Evolutionary conservation across 257 asterid species (phyloP), one percentile per base, ranked within the genome.

Genomic region (Handroanthus guayacan): DNA sequence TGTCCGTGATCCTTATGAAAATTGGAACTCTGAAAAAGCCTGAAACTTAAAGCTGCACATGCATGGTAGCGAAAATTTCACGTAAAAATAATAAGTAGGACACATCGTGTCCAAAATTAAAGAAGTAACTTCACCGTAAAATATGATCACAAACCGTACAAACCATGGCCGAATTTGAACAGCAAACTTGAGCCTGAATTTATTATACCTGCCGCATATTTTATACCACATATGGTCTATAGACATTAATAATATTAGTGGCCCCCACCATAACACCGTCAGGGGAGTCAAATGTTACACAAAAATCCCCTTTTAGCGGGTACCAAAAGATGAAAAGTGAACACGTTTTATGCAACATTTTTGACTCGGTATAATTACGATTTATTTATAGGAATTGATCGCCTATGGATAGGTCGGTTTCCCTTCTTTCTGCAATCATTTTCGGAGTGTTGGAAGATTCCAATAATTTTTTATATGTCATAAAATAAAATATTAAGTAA

Each of bases 361-460:
- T 73, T 43, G 77, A 85, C 78, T 57, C 74, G 51, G n/a, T 75
- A 85, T 75, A 62, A 85, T 85, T 85, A 71, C 82, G 58, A 71
- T 63, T 63, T 75, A 80, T 75, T 3, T 69, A 78, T 69, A 79
- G 62, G 38, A 5, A 51, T 86, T 41, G 66, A 75, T 77, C 69
- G 61, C 76, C 74, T 67, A 58, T 56, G 70, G 37, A 41, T 65
- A 48, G 38, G 13, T 74, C 43, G 13, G 50, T 17, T 48, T 73
- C 16, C 58, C 16, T 16, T 52, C 20, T 52, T 52, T 52, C 25
- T 41, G 45, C 45, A 25, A 25, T 8, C 6, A 41, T 8, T 5
- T 41, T 41, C 8, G 8, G 45, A 41, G 45, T 5, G 45, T 41
- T 4, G 45, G 45, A 8, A 5, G 45, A 8, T 41, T 41, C 5